These are phyloP conservation scores for Pichia sp. DNA, from an alignment of 1,139 yeast genomes.

Conservation along the genomic window DNA sequence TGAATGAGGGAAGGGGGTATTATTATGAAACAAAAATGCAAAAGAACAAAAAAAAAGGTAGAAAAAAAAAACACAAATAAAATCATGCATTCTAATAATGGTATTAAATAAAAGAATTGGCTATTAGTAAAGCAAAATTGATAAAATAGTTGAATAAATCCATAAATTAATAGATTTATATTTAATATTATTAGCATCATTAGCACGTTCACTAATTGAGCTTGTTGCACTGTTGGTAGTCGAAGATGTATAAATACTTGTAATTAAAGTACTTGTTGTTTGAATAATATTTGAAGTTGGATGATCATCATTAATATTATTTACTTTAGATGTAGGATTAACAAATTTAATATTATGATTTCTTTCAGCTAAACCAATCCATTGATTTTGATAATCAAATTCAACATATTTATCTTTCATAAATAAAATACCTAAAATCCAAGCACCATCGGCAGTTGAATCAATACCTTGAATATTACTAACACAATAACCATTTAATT, in stretches of 20 bases:
- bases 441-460: conserved; percentile 29
- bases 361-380: conserved; percentile 47
- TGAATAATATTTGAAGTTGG: conserved; percentile 4
- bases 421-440: conserved; percentile 60
- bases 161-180: too few species aligned
- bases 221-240: conserved; percentile 12
- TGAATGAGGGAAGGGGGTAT: too few species aligned
- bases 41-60: too few species aligned
- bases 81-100: too few species aligned
- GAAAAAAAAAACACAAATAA: too few species aligned
- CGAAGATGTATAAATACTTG: conserved; percentile 5
- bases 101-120: too few species aligned
- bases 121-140: too few species aligned
- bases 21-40: too few species aligned
- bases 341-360: conserved; percentile 22
- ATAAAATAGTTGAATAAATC: too few species aligned
- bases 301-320: background rate
- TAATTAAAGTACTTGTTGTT: conserved; percentile 2
- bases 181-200: background rate
- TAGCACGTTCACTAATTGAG: conserved; percentile 7
- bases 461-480: conserved; percentile 57
- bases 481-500: conserved; percentile 50
- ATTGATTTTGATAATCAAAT: conserved; percentile 46
- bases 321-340: conserved; percentile 2
- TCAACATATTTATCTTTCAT: conserved; percentile 52